These are phyloP conservation scores for Acanthamoeba comandoni DNA, from an alignment of 208 protist genomes.

Conservation along the genomic window DNA sequence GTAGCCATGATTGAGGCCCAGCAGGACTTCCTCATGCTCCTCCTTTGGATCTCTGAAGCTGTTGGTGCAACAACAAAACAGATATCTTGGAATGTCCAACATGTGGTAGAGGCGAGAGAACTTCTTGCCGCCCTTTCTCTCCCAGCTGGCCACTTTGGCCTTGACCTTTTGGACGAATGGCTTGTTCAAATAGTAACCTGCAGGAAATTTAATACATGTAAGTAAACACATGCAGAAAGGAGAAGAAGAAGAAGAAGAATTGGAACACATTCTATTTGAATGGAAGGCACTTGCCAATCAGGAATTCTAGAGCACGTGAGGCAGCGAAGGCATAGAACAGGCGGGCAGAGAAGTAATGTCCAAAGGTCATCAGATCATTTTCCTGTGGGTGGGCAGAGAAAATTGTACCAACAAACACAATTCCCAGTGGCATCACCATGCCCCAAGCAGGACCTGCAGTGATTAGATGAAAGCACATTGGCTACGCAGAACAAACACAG, in stretches of 20 bases:
- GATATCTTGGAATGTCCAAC: conserved; percentile 37
- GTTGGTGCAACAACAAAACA: conserved; percentile 38
- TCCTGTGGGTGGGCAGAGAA: conserved; percentile 55
- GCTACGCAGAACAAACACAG: too few relatives aligned
- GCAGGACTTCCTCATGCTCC: conserved; percentile 47
- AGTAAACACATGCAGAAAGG: too few relatives aligned
- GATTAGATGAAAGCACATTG: background rate
- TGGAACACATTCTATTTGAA: too few relatives aligned
- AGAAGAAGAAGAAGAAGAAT: too few relatives aligned
- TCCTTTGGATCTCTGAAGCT: conserved; percentile 33
- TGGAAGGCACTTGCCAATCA: background rate
- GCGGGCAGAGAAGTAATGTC: conserved; percentile 9
- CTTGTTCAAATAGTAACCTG: conserved; percentile 41
- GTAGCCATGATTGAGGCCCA: conserved; percentile 60
- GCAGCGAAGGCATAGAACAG: conserved; percentile 26
- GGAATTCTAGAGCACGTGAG: conserved; percentile 36
- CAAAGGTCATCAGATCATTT: conserved; percentile 29
- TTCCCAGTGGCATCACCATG: conserved; percentile 22
- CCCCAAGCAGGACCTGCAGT: conserved; percentile 49
- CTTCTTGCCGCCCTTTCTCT: conserved; percentile 47
- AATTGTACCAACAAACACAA: conserved; percentile 43
- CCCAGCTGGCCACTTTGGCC: conserved; percentile 5
- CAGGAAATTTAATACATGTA: background rate
- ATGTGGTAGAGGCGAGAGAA: conserved; percentile 48
- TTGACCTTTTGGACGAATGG: conserved; percentile 4